Evolutionary conservation across 441 rosid species (phyloP).

Genomic region (Croton laevigatus): DNA sequence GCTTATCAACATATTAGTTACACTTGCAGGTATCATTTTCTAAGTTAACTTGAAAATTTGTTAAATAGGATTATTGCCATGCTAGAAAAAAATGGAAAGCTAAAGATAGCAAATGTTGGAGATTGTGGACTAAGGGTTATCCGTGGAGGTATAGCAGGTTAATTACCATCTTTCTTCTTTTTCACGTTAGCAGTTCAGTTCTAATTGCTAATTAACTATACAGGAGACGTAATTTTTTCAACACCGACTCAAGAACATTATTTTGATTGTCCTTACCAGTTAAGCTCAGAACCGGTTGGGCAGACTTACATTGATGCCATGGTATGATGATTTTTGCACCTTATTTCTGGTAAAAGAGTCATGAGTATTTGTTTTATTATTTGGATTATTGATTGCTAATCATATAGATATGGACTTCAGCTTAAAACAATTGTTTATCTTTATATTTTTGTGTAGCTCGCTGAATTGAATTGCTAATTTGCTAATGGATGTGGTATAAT

Average conservation of each 20-base stretch:
- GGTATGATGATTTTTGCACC: conserved; percentile 40
- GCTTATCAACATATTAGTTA: not conserved
- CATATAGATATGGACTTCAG: not conserved
- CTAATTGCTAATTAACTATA: conserved; percentile 8
- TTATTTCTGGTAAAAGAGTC: not conserved
- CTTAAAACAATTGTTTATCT: not conserved
- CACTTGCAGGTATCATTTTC: conserved; percentile 1
- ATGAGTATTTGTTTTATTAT: not conserved
- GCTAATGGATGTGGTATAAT: no score
- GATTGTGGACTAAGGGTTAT: conserved; percentile 85
- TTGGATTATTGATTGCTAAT: not conserved
- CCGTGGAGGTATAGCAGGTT: conserved; percentile 49
- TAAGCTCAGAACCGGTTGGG: conserved; percentile 73
- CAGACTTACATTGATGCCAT: conserved; percentile 86
- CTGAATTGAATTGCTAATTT: not conserved
- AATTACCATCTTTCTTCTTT: not conserved
- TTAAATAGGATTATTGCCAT: conserved; percentile 65
- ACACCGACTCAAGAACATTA: conserved; percentile 86
- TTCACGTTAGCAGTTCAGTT: not conserved
- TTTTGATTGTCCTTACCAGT: conserved; percentile 88
- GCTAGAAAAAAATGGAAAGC: conserved; percentile 69
- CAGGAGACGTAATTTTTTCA: conserved; percentile 68
- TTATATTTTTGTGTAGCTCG: not conserved
- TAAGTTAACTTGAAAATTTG: conserved; percentile 17
- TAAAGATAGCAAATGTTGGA: conserved; percentile 80